Percentiles rank a stretch among this genome's conserved stretches.
Evolutionary conservation across 495 filamentous ascomycete species (phyloP).

Genomic region (Usnea hakonensis): DNA sequence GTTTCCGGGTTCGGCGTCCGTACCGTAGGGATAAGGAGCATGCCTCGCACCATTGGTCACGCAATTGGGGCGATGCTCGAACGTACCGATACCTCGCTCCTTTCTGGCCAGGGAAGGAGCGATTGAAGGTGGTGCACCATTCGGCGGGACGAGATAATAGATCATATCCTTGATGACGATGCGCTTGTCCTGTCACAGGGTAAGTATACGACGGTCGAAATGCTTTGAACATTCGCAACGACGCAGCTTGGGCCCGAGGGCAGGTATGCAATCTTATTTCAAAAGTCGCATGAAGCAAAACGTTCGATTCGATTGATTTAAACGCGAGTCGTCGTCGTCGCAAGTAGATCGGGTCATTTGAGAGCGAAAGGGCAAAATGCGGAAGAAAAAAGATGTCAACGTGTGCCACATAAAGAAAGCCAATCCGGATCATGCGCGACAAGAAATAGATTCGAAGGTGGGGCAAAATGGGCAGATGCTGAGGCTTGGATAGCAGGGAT

Average conservation of each 20-base stretch:
- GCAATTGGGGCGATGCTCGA: constrained; percentile 25
- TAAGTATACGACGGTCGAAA: constrained; percentile 29
- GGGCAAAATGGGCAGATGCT: background rate
- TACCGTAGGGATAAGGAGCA: constrained; percentile 51
- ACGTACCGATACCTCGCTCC: constrained; percentile 56
- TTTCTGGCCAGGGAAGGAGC: constrained; percentile 63
- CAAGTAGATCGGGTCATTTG: background rate
- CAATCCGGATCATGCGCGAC: background rate
- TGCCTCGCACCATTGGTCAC: constrained; percentile 26
- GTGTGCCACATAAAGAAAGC: background rate
- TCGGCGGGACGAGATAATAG: constrained; percentile 77
- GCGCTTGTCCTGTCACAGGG: constrained; percentile 54
- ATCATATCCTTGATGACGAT: constrained; percentile 97
- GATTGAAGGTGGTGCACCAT: constrained; percentile 55
- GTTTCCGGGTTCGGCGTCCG: constrained; percentile 53
- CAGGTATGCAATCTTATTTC: background rate
- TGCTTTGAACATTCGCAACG: background rate
- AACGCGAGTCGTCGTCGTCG: background rate
- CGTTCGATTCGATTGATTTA: background rate
- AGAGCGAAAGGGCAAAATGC: background rate
- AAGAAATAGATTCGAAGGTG: background rate
- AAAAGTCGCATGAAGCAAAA: background rate
- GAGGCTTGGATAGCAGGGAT: background rate
- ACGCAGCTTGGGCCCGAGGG: background rate
- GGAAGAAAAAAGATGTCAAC: background rate